Evolutionary conservation across 106 monocot species (phyloP), one percentile per base, ranked within the genome.

Genomic region (Dioscorea alata): DNA sequence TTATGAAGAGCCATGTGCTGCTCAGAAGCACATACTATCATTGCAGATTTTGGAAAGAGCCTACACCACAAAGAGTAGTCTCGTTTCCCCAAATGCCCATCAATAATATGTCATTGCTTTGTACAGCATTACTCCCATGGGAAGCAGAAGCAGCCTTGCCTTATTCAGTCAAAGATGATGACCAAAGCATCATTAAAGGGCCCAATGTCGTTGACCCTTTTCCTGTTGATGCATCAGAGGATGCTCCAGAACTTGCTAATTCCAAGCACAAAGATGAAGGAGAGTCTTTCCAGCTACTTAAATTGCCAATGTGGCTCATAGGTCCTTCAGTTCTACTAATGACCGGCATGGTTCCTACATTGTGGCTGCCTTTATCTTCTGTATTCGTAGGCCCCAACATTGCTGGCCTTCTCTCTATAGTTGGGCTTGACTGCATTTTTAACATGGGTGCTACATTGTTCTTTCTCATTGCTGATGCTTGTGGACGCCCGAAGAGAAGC

Each of bases 361-460:
- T 97, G 23, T 97, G 86, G 86, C 35, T 97, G 33, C 96, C 96
- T 48, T 59, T 97, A 25, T 82, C 92, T 8, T 86, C 89, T 19
- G 84, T 92, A 12, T 97, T 97, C 65, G 52, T 87, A 3, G 86
- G 92, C 21, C 78, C 92, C 58, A 89, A 84, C 63, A 81, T 77
- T 19, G 86, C 89, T 20, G 92, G 92, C 28, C 73, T 97, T 71
- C 84, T 97, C 21, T 92, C 97, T 1, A 56, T 97, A 54, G 73
- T 97, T 0, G 97, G 97, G 12, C 87, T 97, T 0, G 97, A 97
- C 64, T 97, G 89, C 59, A 77, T 97, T 20, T 97, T 92, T 50
- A 97, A 90, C 78, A 92, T 97, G 76, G 97, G 92, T 17, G 92
- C 92, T 23, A 89, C 82, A 49, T 73, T 92, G 51, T 92, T 97